Conservation (phyloP, 352 stramenopile genomes). For the Phytopythium cucurbitacearum region DNA sequence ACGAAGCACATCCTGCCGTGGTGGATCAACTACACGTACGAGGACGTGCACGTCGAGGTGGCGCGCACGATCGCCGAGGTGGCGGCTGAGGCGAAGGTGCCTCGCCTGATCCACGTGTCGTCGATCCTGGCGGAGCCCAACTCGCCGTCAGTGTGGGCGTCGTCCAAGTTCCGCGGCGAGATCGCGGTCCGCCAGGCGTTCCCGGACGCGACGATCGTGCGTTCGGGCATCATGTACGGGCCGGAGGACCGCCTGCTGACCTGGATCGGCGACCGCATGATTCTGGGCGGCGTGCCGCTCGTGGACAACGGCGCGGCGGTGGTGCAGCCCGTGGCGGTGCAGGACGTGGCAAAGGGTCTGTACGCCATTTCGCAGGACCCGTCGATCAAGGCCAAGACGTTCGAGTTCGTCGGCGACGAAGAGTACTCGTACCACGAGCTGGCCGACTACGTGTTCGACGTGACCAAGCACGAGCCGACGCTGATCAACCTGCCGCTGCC, state of each 20-base stretch:
- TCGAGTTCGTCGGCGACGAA: constrained; percentile 95
- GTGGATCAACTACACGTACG: constrained; percentile 95
- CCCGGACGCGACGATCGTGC: constrained; percentile 94
- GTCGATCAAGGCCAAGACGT: constrained; percentile 90
- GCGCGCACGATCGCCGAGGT: constrained; percentile 80
- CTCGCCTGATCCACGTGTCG: constrained; percentile 80
- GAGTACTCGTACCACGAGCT: constrained; percentile 97
- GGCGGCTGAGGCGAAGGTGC: constrained; percentile 69
- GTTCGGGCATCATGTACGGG: constrained; percentile 93
- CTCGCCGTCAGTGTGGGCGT: constrained; percentile 76
- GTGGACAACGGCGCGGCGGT: constrained; percentile 92
- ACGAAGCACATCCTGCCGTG: constrained; percentile 92
- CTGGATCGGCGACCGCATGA: constrained; percentile 79
- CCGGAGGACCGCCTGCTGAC: constrained; percentile 95
- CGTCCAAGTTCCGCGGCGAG: constrained; percentile 86
- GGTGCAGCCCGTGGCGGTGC: constrained; percentile 91
- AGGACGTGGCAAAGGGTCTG: constrained; percentile 76
- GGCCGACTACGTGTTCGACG: constrained; percentile 95
- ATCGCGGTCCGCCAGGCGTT: constrained; percentile 89
- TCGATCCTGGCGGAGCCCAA: constrained; percentile 78
- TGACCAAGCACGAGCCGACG: constrained; percentile 69
- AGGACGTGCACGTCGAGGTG: constrained; percentile 95
- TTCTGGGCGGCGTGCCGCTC: constrained; percentile 81
- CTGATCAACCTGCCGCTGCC: constrained; percentile 81
- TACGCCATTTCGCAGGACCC: constrained; percentile 76